phyloP scores from a whole-genome alignment of 208 protist species.

The Trichomonas tenax region DNA sequence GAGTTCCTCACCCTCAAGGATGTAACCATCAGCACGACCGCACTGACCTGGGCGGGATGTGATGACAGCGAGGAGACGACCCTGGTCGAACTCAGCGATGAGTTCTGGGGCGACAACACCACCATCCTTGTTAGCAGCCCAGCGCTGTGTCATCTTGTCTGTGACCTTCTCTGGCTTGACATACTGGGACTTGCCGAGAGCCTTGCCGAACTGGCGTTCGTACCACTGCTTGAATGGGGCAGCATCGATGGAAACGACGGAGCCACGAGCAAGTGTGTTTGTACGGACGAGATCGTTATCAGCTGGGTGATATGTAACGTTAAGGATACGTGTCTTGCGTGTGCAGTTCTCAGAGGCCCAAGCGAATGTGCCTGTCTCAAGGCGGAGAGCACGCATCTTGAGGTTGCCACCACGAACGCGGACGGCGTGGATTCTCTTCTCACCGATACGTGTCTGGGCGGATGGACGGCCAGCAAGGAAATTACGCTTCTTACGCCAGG shows the following conservation, averaged over 20 bases:
- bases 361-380: not conserved
- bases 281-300: conserved; percentile 16
- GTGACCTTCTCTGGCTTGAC: not conserved
- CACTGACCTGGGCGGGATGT: conserved; percentile 6
- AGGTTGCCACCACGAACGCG: conserved; percentile 11
- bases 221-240: conserved; percentile 11
- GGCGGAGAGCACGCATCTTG: not conserved
- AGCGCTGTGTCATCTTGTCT: not conserved
- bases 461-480: not conserved
- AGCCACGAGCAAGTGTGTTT: not conserved
- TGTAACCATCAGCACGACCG: conserved; percentile 14
- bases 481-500: not conserved
- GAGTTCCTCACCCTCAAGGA: no score
- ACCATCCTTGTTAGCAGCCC: not conserved
- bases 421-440: not conserved
- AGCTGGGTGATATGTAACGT: not conserved
- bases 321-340: conserved; percentile 11
- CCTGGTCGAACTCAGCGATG: not conserved
- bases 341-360: not conserved
- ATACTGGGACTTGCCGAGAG: not conserved
- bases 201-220: not conserved
- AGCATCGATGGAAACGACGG: conserved; percentile 13
- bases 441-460: conserved; percentile 3
- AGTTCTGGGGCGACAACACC: not conserved
- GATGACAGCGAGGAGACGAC: not conserved